These are phyloP conservation scores for Podila verticillata DNA, from an alignment of 192 early-diverging fungal species.

Conservation along the genomic window DNA sequence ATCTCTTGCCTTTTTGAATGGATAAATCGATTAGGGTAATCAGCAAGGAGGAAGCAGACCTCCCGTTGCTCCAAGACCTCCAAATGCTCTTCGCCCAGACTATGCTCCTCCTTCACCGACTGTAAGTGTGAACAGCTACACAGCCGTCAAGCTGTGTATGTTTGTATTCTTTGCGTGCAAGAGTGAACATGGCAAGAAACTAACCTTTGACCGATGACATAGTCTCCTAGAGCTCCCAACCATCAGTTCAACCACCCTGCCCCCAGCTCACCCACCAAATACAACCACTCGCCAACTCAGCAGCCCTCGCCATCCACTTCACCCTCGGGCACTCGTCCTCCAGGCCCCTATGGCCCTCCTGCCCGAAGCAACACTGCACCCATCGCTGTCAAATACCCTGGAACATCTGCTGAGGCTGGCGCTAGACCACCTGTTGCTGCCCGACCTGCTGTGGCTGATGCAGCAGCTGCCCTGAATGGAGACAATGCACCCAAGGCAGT, in stretches of 20 bases:
- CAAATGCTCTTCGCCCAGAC: slow-evolving; percentile 23
- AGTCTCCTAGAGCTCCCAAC: slow-evolving; percentile 38
- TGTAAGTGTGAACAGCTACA: slow-evolving; percentile 18
- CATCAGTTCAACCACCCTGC: slow-evolving; percentile 17
- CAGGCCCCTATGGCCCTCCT: slow-evolving; percentile 26
- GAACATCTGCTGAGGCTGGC: slow-evolving; percentile 11
- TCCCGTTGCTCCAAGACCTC: slow-evolving; percentile 32
- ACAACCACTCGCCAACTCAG: slow-evolving; percentile 15
- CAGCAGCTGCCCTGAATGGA: slow-evolving; percentile 42
- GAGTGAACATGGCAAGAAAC: background rate
- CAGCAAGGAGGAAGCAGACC: slow-evolving; percentile 24
- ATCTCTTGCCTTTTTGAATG: background rate
- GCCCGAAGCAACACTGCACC: slow-evolving; percentile 27
- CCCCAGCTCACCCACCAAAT: slow-evolving; percentile 20
- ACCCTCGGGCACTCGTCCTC: slow-evolving; percentile 27
- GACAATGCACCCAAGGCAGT: slow-evolving; percentile 48
- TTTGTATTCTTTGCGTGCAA: background rate
- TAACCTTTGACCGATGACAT: background rate
- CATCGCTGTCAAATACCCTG: slow-evolving; percentile 3
- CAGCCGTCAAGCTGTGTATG: background rate
- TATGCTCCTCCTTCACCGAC: slow-evolving; percentile 46
- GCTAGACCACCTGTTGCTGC: slow-evolving; percentile 15
- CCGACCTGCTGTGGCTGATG: slow-evolving; percentile 41
- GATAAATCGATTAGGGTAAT: slow-evolving; percentile 9
- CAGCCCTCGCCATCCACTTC: slow-evolving; percentile 34